Evolutionary conservation across 805 yeast genomes (phyloP).

Genomic region (Metschnikowia amazonensis): DNA sequence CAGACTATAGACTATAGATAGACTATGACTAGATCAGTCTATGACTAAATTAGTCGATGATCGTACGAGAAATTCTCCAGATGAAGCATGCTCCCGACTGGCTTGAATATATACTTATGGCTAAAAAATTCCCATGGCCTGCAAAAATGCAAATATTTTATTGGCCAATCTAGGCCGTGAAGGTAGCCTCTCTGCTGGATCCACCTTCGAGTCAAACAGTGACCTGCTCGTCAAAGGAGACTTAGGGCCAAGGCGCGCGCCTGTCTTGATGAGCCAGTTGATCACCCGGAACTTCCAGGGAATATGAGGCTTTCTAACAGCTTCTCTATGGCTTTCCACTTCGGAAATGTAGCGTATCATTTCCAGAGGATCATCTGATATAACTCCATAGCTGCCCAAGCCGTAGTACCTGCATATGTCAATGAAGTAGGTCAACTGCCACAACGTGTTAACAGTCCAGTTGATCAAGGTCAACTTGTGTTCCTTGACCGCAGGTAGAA

Average conservation of each 20-base stretch:
- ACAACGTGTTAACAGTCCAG: conserved; percentile 39
- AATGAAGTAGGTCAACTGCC: conserved; percentile 33
- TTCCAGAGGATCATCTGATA: conserved; percentile 34
- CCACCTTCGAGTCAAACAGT: conserved; percentile 12
- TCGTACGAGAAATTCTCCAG: no score
- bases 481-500: conserved; percentile 33
- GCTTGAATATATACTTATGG: no score
- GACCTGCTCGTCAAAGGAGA: conserved; percentile 1
- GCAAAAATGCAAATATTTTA: conserved; percentile 16
- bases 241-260: conserved; percentile 3
- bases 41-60: no score
- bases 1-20: no score
- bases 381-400: conserved; percentile 33
- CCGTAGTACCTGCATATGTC: conserved; percentile 23
- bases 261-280: conserved; percentile 7
- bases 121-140: conserved; percentile 15
- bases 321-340: no score
- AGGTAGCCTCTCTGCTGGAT: conserved; percentile 8
- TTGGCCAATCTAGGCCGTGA: conserved; percentile 8
- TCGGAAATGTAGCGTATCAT: neutral
- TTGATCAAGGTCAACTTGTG: conserved; percentile 32
- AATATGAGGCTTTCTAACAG: neutral
- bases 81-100: no score
- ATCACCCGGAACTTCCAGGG: conserved; percentile 6
- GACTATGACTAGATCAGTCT: no score